These are phyloP conservation scores for Trametes cinnabarina DNA, from an alignment of 768 basidiomycete species.

Conservation along the genomic window DNA sequence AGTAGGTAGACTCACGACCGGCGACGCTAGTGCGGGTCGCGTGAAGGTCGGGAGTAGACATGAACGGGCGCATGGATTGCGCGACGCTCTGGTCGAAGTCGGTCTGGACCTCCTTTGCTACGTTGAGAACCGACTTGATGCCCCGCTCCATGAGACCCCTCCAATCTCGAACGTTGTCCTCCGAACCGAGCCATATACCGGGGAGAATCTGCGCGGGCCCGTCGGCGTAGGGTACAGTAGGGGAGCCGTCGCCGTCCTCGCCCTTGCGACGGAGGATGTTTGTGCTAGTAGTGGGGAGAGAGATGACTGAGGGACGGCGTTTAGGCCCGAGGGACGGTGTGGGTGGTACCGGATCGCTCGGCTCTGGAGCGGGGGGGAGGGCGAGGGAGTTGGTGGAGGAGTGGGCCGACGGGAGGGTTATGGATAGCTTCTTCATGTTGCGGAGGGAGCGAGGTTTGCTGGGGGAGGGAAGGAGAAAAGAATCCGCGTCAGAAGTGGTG, in stretches of 20 bases:
- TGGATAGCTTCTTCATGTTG: slow-evolving; percentile 77
- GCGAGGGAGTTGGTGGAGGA: slow-evolving; percentile 55
- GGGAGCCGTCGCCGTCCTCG: slow-evolving; percentile 53
- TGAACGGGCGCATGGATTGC: slow-evolving; percentile 55
- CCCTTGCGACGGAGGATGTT: slow-evolving; percentile 60
- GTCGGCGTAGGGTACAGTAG: slow-evolving; percentile 67
- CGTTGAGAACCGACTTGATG: slow-evolving; percentile 83
- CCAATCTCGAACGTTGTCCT: slow-evolving; percentile 90
- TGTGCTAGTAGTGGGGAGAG: slow-evolving; percentile 58
- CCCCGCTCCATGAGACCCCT: slow-evolving; percentile 62
- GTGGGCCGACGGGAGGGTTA: slow-evolving; percentile 61
- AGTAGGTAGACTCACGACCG: slow-evolving; percentile 48
- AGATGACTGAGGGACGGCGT: slow-evolving; percentile 69
- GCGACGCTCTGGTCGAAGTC: slow-evolving; percentile 53
- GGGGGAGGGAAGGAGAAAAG: slow-evolving; percentile 40
- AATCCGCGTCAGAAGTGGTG: slow-evolving; percentile 52
- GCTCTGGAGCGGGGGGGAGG: slow-evolving; percentile 32
- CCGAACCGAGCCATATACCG: slow-evolving; percentile 85
- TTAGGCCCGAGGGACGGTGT: slow-evolving; percentile 36
- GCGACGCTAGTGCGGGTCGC: slow-evolving; percentile 30
- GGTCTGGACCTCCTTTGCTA: slow-evolving; percentile 87
- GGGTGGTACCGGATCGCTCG: slow-evolving; percentile 28
- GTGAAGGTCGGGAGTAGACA: slow-evolving; percentile 67
- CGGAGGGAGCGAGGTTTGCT: slow-evolving; percentile 47
- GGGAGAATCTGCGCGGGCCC: slow-evolving; percentile 86